Conservation (phyloP, 768 basidiomycete species). For the Hericium coralloides region DNA sequence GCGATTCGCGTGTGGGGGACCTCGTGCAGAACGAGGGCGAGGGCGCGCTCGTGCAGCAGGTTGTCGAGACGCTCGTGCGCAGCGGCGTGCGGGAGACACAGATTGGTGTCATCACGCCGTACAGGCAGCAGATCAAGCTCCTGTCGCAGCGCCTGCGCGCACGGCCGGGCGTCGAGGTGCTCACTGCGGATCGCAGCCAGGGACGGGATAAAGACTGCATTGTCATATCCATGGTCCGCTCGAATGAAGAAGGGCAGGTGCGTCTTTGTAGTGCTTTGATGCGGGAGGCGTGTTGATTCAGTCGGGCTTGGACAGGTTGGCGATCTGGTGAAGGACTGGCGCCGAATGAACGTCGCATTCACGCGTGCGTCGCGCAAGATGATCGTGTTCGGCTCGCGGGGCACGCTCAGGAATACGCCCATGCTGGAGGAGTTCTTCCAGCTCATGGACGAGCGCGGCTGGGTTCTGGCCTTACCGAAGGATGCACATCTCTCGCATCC, state of each 20-base stretch:
- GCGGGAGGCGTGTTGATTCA: not conserved
- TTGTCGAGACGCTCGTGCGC: constrained; percentile 53
- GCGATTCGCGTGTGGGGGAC: constrained; percentile 77
- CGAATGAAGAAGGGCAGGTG: constrained; percentile 71
- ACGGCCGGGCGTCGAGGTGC: constrained; percentile 60
- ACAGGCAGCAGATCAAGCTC: constrained; percentile 93
- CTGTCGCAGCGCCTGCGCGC: constrained; percentile 54
- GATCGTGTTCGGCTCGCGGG: constrained; percentile 81
- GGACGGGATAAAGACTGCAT: constrained; percentile 95
- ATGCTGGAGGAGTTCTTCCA: constrained; percentile 69
- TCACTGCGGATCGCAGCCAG: constrained; percentile 91
- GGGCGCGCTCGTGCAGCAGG: constrained; percentile 57
- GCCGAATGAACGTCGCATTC: constrained; percentile 93
- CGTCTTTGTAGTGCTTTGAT: constrained; percentile 20
- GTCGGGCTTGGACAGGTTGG: constrained; percentile 50
- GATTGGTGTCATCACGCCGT: constrained; percentile 85
- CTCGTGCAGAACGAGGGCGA: constrained; percentile 87
- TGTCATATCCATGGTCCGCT: constrained; percentile 86
- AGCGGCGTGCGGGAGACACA: constrained; percentile 61
- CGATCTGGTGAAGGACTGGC: constrained; percentile 91
- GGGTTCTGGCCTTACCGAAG: constrained; percentile 57
- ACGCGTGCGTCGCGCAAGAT: constrained; percentile 89
- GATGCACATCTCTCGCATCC: constrained; percentile 35
- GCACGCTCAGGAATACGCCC: constrained; percentile 54
- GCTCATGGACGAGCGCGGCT: constrained; percentile 61